A percentile compares a stretch with the other conserved stretches of the same genome.
Evolutionary conservation across 2,329 filamentous ascomycete species (phyloP).

Genomic region (Colletotrichum simmondsii): DNA sequence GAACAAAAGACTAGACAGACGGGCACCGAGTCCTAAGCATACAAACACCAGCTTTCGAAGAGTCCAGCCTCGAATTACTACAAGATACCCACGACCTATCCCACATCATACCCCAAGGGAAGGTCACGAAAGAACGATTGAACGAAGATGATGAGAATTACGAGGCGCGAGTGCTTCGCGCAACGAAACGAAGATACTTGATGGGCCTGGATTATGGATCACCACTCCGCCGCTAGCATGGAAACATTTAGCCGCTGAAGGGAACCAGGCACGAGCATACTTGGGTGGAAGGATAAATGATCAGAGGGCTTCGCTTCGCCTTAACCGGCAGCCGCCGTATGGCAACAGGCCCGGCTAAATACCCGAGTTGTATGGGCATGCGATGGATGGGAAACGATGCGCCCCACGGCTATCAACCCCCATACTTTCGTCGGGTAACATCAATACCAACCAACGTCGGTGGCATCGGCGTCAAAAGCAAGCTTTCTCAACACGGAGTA

Average conservation of each 20-base stretch:
- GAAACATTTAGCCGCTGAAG: neutral
- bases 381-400: neutral
- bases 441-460: no score
- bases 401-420: no score
- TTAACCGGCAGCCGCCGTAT: neutral
- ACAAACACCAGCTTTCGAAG: neutral
- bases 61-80: neutral
- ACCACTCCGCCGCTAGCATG: neutral
- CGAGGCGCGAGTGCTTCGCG: no score
- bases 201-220: no score
- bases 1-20: neutral
- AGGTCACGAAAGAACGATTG: neutral
- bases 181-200: no score
- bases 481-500: no score
- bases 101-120: neutral
- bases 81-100: neutral
- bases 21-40: no score
- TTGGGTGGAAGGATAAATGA: no score
- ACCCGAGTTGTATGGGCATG: neutral
- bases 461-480: no score
- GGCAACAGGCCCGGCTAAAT: neutral
- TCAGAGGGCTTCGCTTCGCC: neutral
- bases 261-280: neutral
- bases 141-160: neutral
- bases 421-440: no score